Evolutionary conservation across 1,284 basidiomycete species (phyloP), one percentile per base, ranked within the genome.

Genomic region (Trichosporon sp.): DNA sequence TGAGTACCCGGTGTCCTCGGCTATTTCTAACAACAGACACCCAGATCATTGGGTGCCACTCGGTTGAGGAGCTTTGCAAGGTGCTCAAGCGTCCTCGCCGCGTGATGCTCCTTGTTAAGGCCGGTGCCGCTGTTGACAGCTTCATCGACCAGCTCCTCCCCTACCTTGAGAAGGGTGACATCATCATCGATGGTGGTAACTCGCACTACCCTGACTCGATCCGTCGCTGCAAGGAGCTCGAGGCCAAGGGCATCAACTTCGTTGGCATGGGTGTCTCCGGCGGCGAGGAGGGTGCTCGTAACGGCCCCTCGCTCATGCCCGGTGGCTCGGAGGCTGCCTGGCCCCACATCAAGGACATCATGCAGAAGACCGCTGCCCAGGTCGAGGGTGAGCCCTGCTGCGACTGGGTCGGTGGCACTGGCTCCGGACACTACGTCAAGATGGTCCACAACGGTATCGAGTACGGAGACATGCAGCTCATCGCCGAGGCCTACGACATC

Each of bases 381-480:
- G 93, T 92, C 74, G 88, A 95, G 70, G 94, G 94, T 75, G 93
- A 95, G 83, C 95, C 97, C 65, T 99, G 97, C 88, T 98, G 96
- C 84, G 97, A 99, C 87, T 99, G 97, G 97, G 95, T 99, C 81
- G 97, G 97, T 68, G 91, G 93, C 84, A 91, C 89, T 73, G 97
- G 88, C 95, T 98, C 96, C 66, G 97, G 99, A 73, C 97, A 98
- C 88, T 98, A 98, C 80, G 95, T 83, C 79, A 83, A 83, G 80
- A 84, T 84, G 83, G 83, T 84, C 72, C 83, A 86, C 84, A 86
- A 86, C 83, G 85, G 94, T 87, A 98, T 98, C 84, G 95, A 98
- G 85, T 99, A 99, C 85, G 97, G 97, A 85, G 97, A 99, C 86
- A 99, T 99, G 97, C 97, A 99, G 85, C 87, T 99, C 82, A 99